Evolutionary conservation across 148 eudicot species (phyloP).

Genomic region (Bassia scoparia): DNA sequence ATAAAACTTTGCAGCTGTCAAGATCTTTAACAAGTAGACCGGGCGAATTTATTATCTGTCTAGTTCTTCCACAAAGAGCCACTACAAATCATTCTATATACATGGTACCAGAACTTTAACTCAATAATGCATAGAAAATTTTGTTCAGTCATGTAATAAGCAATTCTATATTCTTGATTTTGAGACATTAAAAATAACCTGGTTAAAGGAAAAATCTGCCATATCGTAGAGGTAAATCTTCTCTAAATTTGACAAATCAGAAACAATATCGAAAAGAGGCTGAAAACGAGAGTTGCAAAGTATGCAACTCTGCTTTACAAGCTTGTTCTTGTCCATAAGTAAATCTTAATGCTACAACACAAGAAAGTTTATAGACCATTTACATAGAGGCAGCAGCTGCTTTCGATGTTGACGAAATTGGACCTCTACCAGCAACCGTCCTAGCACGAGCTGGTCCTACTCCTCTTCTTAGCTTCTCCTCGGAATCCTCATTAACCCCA

Average conservation of each 20-base stretch:
- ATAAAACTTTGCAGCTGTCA: neutral
- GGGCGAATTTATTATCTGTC: neutral
- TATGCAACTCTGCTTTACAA: constrained; percentile 27
- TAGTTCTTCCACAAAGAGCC: neutral
- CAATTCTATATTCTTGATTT: neutral
- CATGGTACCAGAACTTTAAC: neutral
- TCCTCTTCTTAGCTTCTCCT: constrained; percentile 23
- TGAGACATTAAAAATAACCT: neutral
- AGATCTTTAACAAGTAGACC: neutral
- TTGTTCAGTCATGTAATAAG: neutral
- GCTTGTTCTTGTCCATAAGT: neutral
- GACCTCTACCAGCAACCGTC: constrained; percentile 32
- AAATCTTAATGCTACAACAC: neutral
- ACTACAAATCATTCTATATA: constrained; percentile 7
- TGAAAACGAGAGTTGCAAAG: constrained; percentile 25
- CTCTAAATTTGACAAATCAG: constrained; percentile 13
- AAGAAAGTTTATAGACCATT: constrained; percentile 1
- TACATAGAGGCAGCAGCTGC: constrained; percentile 21
- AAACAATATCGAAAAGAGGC: constrained; percentile 18
- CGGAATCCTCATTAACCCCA: constrained; percentile 23
- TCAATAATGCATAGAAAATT: neutral
- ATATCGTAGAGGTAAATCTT: constrained; percentile 5
- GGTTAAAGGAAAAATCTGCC: constrained; percentile 10
- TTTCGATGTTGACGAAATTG: constrained; percentile 15
- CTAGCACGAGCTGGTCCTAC: constrained; percentile 34